Evolutionary conservation across 73 alveolate genomes (phyloP).

Genomic region (Symbiodinium pilosum): DNA sequence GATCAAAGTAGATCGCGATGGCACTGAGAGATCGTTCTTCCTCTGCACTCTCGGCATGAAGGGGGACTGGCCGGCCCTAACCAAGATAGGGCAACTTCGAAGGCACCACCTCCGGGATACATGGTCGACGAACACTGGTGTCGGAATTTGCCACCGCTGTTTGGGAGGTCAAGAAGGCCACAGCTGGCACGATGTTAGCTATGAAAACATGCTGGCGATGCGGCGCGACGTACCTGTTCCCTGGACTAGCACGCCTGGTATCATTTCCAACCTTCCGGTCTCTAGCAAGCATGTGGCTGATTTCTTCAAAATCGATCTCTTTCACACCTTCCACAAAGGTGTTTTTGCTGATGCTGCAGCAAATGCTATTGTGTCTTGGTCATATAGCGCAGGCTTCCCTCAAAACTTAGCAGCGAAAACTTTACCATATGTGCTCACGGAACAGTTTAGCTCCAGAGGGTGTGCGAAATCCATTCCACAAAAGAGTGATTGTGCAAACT

Average conservation of each 20-base stretch:
- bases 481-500: not conserved
- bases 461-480: too few relatives aligned
- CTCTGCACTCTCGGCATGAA: not conserved
- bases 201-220: not conserved
- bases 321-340: conserved; percentile 51
- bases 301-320: not conserved
- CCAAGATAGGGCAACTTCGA: not conserved
- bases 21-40: too few relatives aligned
- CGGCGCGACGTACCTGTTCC: not conserved
- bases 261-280: not conserved
- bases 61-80: conserved; percentile 30
- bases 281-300: not conserved
- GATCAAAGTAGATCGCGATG: not conserved
- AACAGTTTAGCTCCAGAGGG: too few relatives aligned
- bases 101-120: conserved; percentile 35
- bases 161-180: not conserved
- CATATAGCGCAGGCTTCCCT: too few relatives aligned
- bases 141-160: conserved; percentile 25
- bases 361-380: not conserved
- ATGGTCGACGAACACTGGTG: not conserved
- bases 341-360: conserved; percentile 20
- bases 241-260: not conserved
- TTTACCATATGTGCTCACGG: too few relatives aligned
- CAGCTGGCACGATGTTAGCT: conserved; percentile 16
- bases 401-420: too few relatives aligned